Conservation (phyloP, 225 moss, liverwort and hornwort genomes). For the Marchantia polymorpha region DNA sequence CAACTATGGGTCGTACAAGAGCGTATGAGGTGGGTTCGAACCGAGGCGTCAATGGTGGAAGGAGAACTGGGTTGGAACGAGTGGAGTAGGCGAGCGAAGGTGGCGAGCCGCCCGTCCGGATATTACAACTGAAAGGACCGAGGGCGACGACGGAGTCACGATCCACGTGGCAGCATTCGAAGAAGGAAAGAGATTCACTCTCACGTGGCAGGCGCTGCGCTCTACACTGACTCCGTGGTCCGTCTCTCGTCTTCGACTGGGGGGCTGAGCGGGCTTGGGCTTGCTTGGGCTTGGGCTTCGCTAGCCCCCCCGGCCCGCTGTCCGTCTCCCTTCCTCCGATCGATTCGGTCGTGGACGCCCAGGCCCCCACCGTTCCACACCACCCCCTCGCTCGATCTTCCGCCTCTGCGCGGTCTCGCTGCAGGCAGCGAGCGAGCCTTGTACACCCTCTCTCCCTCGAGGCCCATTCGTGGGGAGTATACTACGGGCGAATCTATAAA, state of each 20-base stretch:
- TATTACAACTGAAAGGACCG: neutral
- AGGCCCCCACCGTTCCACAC: neutral
- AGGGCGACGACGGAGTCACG: neutral
- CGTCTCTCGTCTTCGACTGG: neutral
- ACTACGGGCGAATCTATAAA: neutral
- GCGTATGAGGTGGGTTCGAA: no score
- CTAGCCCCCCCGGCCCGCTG: neutral
- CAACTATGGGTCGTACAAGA: no score
- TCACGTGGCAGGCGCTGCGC: slow-evolving; percentile 7
- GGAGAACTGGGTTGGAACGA: slow-evolving; percentile 1
- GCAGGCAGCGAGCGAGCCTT: no score
- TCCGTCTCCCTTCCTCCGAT: slow-evolving; percentile 5
- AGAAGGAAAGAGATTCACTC: neutral
- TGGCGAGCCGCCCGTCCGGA: neutral
- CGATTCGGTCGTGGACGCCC: slow-evolving; percentile 11
- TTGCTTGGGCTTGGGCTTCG: neutral
- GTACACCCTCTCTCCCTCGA: neutral
- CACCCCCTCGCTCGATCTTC: neutral
- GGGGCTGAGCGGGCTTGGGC: no score
- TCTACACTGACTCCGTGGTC: slow-evolving; percentile 12
- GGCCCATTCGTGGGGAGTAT: neutral
- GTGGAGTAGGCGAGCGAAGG: slow-evolving; percentile 2
- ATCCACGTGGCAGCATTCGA: neutral
- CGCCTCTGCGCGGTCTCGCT: neutral
- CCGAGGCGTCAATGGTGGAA: no score